Percentiles rank a stretch among this genome's conserved stretches.
phyloP scores from a whole-genome alignment of 2,329 filamentous ascomycete species.

The Leptographium procerum region DNA sequence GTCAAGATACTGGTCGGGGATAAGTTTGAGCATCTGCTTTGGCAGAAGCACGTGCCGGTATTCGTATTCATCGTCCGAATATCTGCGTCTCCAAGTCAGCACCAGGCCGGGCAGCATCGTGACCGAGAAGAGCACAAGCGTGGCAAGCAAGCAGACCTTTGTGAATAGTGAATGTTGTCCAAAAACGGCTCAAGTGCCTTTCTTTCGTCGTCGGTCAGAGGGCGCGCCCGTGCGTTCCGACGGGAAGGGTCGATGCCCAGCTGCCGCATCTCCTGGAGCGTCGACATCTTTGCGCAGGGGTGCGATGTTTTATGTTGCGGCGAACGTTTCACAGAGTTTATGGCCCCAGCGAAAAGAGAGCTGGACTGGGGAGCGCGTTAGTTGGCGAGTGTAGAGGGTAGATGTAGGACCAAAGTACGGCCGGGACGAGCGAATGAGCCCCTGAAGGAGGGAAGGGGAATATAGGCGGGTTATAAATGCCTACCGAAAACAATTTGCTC shows the following conservation, averaged over 20 bases:
- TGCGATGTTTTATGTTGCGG: background rate
- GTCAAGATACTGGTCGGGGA: conserved; percentile 60
- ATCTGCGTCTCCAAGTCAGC: conserved; percentile 40
- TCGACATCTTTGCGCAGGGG: conserved; percentile 7
- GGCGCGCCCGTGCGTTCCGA: conserved; percentile 76
- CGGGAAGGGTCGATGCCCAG: conserved; percentile 67
- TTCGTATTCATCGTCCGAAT: conserved; percentile 85
- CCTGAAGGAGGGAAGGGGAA: background rate
- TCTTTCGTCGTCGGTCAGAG: conserved; percentile 70
- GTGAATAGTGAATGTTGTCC: conserved; percentile 88
- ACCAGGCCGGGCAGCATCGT: background rate
- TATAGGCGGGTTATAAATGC: background rate
- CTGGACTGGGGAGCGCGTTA: background rate
- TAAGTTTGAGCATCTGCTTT: conserved; percentile 95
- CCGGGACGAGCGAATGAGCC: background rate
- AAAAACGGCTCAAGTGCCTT: conserved; percentile 81
- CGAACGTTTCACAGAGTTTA: background rate
- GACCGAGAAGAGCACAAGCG: background rate
- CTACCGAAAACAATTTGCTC: background rate
- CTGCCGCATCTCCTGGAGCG: conserved; percentile 14
- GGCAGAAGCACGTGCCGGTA: conserved; percentile 97
- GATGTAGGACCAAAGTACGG: background rate
- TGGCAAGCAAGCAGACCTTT: conserved; percentile 5
- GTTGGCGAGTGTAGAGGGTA: background rate
- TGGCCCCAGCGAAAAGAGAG: background rate